These are phyloP conservation scores for Perilla frutescens DNA, from an alignment of 257 asterid genomes.

Conservation along the genomic window DNA sequence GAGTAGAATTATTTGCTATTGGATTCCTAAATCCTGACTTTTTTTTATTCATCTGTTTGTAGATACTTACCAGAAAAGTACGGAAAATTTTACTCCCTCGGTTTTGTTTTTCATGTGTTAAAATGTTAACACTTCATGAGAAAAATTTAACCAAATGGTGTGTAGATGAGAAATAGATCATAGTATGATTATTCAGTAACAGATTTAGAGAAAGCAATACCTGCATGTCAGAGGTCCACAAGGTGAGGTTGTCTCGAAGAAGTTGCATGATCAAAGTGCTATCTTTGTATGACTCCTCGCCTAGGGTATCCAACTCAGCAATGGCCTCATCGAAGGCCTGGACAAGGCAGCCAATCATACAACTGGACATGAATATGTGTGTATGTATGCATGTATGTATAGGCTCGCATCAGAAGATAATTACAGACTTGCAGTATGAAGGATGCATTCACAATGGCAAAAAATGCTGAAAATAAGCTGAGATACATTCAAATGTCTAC, in stretches of 20 bases:
- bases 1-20: too few species aligned
- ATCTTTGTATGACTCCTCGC: slow-evolving; percentile 98
- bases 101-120: neutral
- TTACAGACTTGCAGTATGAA: neutral
- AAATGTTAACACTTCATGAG: neutral
- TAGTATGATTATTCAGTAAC: neutral
- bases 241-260: slow-evolving; percentile 66
- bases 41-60: too few species aligned
- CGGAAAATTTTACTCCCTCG: too few species aligned
- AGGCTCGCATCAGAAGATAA: neutral
- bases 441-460: neutral
- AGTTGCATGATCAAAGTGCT: slow-evolving; percentile 85
- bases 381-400: neutral
- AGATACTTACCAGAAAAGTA: neutral
- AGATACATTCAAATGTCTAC: slow-evolving; percentile 12
- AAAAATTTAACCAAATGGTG: neutral
- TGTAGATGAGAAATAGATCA: neutral
- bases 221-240: slow-evolving; percentile 67
- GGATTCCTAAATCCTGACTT: too few species aligned
- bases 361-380: slow-evolving; percentile 5
- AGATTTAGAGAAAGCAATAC: slow-evolving; percentile 37
- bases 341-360: slow-evolving; percentile 20
- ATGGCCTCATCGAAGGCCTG: slow-evolving; percentile 66
- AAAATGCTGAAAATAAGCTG: neutral
- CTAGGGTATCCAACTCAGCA: slow-evolving; percentile 66